Conservation (phyloP, 1,284 basidiomycete species). For the Stereum hirsutum region DNA sequence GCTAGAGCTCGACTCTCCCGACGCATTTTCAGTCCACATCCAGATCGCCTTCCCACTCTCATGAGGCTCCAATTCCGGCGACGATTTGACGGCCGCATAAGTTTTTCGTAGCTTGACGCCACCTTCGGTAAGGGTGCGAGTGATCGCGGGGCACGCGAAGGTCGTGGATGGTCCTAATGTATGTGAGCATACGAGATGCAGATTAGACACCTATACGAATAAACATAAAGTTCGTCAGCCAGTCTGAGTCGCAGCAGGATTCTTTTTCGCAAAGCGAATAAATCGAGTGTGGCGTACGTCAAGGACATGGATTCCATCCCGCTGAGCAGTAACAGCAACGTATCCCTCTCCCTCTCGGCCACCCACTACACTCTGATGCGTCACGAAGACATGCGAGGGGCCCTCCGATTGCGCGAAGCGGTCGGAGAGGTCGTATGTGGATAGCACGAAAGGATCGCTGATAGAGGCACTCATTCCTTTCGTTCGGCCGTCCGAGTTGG, state of each 20-base stretch:
- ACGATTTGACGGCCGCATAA: conserved; percentile 42
- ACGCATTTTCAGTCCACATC: conserved; percentile 51
- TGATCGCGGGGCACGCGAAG: conserved; percentile 52
- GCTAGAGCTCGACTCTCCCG: conserved; percentile 19
- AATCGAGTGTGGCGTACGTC: conserved; percentile 39
- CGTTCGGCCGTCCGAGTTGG: no score
- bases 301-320: conserved; percentile 63
- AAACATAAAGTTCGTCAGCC: conserved; percentile 1
- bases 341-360: conserved; percentile 45
- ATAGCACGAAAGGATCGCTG: conserved; percentile 51
- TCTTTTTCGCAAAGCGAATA: no score
- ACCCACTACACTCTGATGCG: conserved; percentile 25
- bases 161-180: conserved; percentile 53
- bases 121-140: conserved; percentile 26
- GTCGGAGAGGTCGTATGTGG: conserved; percentile 32
- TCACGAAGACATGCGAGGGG: conserved; percentile 27
- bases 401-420: conserved; percentile 12
- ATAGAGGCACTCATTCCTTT: conserved; percentile 39
- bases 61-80: conserved; percentile 32
- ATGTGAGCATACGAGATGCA: conserved; percentile 59
- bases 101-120: conserved; percentile 35
- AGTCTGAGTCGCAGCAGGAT: no score
- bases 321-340: conserved; percentile 53
- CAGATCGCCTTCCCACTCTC: conserved; percentile 43
- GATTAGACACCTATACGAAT: conserved; percentile 43